These are phyloP conservation scores for Trametes hirsuta DNA, from an alignment of 1,284 basidiomycete species.

Conservation along the genomic window DNA sequence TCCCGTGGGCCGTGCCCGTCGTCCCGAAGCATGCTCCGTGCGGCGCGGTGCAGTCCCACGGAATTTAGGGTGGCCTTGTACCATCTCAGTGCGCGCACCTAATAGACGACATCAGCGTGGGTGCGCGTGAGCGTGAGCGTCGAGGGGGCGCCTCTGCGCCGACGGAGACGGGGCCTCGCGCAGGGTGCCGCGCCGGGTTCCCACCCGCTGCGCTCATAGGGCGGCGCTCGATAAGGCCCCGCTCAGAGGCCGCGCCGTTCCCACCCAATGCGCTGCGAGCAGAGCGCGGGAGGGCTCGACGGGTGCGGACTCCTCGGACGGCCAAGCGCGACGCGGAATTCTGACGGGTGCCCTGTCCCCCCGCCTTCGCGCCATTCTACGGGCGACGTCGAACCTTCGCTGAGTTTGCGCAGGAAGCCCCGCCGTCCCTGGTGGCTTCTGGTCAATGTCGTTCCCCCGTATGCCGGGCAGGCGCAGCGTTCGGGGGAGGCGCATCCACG, in stretches of 20 bases:
- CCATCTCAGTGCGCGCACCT: not conserved
- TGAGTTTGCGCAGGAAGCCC: conserved; percentile 16
- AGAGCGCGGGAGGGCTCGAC: not conserved
- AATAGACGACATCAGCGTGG: not conserved
- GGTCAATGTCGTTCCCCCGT: not conserved
- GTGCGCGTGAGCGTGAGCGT: not conserved
- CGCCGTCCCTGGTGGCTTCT: no score
- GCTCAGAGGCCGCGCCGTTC: not conserved
- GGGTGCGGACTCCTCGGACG: conserved; percentile 8
- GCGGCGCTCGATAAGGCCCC: conserved; percentile 1
- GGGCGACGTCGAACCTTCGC: conserved; percentile 22
- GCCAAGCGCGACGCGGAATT: conserved; percentile 10
- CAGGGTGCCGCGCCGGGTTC: not conserved
- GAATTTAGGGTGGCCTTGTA: not conserved
- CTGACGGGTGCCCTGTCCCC: conserved; percentile 9
- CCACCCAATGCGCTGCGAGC: not conserved
- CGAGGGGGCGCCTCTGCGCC: no score
- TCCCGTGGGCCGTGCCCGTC: no score
- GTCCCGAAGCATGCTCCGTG: no score
- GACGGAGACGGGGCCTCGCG: not conserved
- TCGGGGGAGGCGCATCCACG: not conserved
- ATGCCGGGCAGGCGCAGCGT: not conserved
- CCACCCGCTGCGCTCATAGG: no score
- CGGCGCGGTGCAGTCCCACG: not conserved
- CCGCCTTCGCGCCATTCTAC: conserved; percentile 11